Base-by-base conservation (phyloP, 2,329 filamentous ascomycete species). In the Septoria linicola region DNA sequence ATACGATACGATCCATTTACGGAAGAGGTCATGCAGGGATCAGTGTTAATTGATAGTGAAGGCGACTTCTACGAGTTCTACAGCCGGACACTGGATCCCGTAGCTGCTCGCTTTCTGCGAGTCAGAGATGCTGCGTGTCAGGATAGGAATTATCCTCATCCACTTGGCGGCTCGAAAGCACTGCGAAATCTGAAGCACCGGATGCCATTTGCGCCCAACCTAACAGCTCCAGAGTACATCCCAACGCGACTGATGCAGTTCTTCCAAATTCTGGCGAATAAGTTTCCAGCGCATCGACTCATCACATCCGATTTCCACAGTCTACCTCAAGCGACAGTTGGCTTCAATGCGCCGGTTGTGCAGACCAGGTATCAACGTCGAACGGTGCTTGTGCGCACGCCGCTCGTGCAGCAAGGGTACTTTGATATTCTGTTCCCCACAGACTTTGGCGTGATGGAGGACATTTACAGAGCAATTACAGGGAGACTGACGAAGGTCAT, bases 371-470 rank as follows among this genome's bases (percentile, higher is more conserved):
- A 90, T 70, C 80, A 89, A 72, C 79, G 93, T 61, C 81, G 83
- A 55, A 96, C 89, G 61, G 89, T 99, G 48, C 88, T 91, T 34
- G 93, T 99, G 11, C 80, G 83, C 3, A 99, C 93, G 3, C 90
- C 92, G 47, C 80, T 96, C 68, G 93, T 96, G 76, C 91, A 97
- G 69, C 95, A 99, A 74, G 95, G 93, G 39, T 97, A 96, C 72
- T 99, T 99, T 68, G 95, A 99, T 68, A 96, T 99, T 63, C 84
- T 99, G 67, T 99, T 99, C 74, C 93, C 93, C 0, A 99, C 93
- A 8, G 87, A 99, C 71, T 99, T 99, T 68, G 79, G 81, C 57
- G 85, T 95, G 60, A 86, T 93, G 72, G 90, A 97, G 71, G 84
- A 89, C 63, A 83, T 97, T 62, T 99, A 99, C 73, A 85, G 89